Percentiles rank a stretch among this genome's conserved stretches.
Evolutionary conservation across 106 monocot genomes (phyloP).

Genomic region (Alisma plantagoaquatica): DNA sequence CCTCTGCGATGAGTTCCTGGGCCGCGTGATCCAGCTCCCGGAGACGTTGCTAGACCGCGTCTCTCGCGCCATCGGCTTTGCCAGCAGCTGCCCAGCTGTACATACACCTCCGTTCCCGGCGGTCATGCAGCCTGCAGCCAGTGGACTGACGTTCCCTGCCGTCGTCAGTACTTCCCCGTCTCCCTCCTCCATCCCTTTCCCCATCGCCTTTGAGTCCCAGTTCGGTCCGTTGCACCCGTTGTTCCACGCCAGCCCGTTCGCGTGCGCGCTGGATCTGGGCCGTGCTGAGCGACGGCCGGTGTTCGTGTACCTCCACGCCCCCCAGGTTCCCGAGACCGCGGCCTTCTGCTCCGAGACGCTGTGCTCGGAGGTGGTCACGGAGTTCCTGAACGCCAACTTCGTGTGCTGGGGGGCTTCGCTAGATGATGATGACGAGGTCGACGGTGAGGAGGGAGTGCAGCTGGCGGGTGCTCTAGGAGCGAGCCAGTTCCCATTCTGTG

Average conservation of each 20-base stretch:
- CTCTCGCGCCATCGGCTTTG: conserved; percentile 11
- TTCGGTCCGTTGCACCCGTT: conserved; percentile 12
- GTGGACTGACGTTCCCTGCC: conserved; percentile 10
- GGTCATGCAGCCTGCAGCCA: not conserved
- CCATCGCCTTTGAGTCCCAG: conserved; percentile 1
- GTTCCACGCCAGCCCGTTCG: conserved; percentile 22
- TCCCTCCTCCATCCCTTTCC: no score
- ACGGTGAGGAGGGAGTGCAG: conserved; percentile 14
- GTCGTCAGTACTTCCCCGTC: no score
- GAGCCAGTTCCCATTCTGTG: conserved; percentile 21
- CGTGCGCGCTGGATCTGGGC: conserved; percentile 14
- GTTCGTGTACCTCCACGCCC: conserved; percentile 27
- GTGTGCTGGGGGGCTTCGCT: conserved; percentile 30
- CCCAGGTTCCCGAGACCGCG: conserved; percentile 8
- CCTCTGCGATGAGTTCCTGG: conserved; percentile 6
- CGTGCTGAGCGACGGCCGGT: conserved; percentile 22
- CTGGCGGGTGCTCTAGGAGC: conserved; percentile 11
- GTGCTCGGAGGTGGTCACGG: conserved; percentile 17
- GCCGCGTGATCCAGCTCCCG: conserved; percentile 15
- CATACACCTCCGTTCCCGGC: not conserved
- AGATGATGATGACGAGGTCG: no score
- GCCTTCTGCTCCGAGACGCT: conserved; percentile 22
- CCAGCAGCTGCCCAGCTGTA: not conserved
- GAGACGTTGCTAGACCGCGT: conserved; percentile 14
- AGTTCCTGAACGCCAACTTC: conserved; percentile 28